These are phyloP conservation scores for Colletotrichum sp. DNA, from an alignment of 2,329 filamentous ascomycete genomes.

Conservation along the genomic window DNA sequence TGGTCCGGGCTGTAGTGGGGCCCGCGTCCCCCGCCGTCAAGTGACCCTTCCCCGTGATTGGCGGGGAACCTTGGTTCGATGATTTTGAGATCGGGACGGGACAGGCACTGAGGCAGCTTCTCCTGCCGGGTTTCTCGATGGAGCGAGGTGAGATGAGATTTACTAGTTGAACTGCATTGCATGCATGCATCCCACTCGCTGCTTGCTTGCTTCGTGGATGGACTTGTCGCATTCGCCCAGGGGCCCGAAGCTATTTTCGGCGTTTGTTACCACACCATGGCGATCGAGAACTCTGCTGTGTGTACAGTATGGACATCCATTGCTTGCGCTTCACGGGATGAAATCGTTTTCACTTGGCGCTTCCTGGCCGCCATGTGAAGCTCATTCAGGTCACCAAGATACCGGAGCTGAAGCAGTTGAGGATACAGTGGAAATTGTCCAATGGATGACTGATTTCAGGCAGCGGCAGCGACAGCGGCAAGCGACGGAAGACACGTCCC, in stretches of 20 bases:
- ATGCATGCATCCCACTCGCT: background rate
- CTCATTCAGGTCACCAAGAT: background rate
- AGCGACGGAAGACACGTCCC: background rate
- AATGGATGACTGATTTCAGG: background rate
- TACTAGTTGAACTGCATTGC: background rate
- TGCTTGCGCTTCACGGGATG: background rate
- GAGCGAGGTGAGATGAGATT: background rate
- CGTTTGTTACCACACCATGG: background rate
- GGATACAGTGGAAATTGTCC: background rate
- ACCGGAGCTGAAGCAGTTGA: background rate
- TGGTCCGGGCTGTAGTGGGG: constrained; percentile 16
- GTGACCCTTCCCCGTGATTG: constrained; percentile 8
- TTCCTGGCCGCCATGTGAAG: background rate
- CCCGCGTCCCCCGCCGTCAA: background rate
- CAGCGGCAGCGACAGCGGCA: background rate
- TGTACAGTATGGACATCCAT: background rate
- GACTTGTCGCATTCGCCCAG: background rate
- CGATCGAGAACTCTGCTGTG: background rate
- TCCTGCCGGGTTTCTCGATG: background rate
- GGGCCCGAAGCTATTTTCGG: background rate
- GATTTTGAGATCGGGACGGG: background rate
- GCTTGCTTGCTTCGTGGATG: background rate
- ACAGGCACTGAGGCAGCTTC: background rate
- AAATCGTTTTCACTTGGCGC: background rate
- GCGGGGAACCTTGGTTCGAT: background rate